Percentiles rank a stretch among this genome's conserved stretches.
Evolutionary conservation across 768 basidiomycete genomes (phyloP).

Genomic region (Holtermannia corniformis): DNA sequence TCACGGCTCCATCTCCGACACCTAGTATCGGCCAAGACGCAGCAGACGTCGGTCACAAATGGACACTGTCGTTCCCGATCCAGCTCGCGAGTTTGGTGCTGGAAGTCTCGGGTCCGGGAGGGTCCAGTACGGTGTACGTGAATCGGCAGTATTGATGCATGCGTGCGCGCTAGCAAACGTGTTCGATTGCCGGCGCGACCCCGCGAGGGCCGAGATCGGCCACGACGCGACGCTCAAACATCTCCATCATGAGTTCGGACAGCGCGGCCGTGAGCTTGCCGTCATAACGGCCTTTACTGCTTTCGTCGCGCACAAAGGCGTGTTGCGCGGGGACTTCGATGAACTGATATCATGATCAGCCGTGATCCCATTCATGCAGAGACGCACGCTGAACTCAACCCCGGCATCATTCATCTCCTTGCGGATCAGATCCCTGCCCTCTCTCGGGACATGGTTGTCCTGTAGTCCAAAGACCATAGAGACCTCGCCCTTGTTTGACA

Average conservation of each 20-base stretch:
- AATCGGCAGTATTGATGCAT: constrained; percentile 21
- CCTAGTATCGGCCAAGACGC: neutral
- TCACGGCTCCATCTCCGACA: neutral
- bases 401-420: constrained; percentile 70
- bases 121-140: constrained; percentile 22
- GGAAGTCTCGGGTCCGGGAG: neutral
- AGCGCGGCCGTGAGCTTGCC: constrained; percentile 73
- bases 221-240: constrained; percentile 79
- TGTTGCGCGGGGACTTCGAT: constrained; percentile 95
- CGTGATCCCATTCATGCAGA: neutral
- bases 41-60: neutral
- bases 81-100: neutral
- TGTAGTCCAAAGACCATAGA: constrained; percentile 97
- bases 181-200: constrained; percentile 51
- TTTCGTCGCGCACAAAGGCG: constrained; percentile 87
- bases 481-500: constrained; percentile 70
- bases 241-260: constrained; percentile 81
- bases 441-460: constrained; percentile 87
- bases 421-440: constrained; percentile 75
- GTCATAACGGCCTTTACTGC: constrained; percentile 91
- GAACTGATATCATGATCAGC: constrained; percentile 49
- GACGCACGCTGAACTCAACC: constrained; percentile 58
- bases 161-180: constrained; percentile 55
- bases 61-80: neutral
- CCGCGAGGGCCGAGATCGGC: constrained; percentile 69